Evolutionary conservation across 352 stramenopile genomes (phyloP), one percentile per base, ranked within the genome.

Genomic region (Phytophthora multivora): DNA sequence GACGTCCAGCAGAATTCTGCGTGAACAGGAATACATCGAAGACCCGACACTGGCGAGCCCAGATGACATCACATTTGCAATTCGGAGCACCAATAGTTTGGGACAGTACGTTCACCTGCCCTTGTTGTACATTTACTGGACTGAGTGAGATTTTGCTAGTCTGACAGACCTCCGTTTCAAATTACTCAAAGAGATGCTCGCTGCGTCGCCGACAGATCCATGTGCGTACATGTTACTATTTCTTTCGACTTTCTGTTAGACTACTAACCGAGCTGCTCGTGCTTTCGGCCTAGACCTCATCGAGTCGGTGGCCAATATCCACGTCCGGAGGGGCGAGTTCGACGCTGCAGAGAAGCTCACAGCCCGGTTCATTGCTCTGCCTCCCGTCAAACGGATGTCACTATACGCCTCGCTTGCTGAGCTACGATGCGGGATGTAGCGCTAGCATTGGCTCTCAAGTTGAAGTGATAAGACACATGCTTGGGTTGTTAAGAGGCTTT

Each of bases 21-120:
- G 70, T 11, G 76, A 77, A 31, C 73, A 84, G 45, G 59, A 73
- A 25, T 82, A 84, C 46, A 71, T 80, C 15, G 73, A 82, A 50
- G 66, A 80, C 41, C 64, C 57, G 43, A 71, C 66, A 28, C 67
- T 82, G 13, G 42, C 60, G 1, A 80, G 66, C 0, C 46, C 60
- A 0, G 70, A 82, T 4, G 59, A 69, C 2, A 63, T 84, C 40
- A 69, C 47, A 2, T 57, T 62, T 28, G 63, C 66, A 31, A 71
- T 84, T 19, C 56, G 77, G 45, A 65, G 18, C 28, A 61, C 48
- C 48, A 72, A 72, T 43, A 82, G 63, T 18, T 58, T 84, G 11
- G 75, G 75, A 35, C 55, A 63, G 75, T 84, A 79, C 35, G 72
- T 33, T 13, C 13, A 33, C 11, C 28, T 33, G 28, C 4, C 10